Conservation (phyloP, 2,329 filamentous ascomycete genomes). For the Colletotrichum sansevieriae region DNA sequence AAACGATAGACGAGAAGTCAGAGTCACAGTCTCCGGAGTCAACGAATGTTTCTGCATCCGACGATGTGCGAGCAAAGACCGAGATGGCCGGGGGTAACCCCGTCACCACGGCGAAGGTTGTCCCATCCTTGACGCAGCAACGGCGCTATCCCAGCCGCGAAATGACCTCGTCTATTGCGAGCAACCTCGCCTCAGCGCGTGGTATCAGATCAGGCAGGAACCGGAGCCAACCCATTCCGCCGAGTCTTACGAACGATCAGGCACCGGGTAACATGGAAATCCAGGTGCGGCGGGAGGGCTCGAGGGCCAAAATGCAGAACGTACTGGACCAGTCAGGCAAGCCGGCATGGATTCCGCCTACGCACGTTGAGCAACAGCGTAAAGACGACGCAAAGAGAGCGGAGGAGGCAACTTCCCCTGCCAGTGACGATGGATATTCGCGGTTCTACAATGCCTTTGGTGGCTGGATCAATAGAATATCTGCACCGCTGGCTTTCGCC, state of each 20-base stretch:
- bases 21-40: conserved; percentile 35
- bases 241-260: conserved; percentile 80
- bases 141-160: conserved; percentile 73
- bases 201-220: conserved; percentile 76
- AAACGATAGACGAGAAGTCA: conserved; percentile 55
- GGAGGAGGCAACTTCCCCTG: conserved; percentile 46
- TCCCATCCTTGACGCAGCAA: conserved; percentile 54
- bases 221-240: conserved; percentile 76
- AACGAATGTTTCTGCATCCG: conserved; percentile 9
- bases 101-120: conserved; percentile 44
- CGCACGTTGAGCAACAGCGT: conserved; percentile 44
- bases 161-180: conserved; percentile 85
- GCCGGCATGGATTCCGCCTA: conserved; percentile 66
- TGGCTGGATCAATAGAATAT: conserved; percentile 87
- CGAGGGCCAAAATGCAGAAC: conserved; percentile 66
- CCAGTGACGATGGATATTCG: conserved; percentile 83
- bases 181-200: conserved; percentile 86
- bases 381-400: conserved; percentile 46
- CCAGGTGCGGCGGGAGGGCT: conserved; percentile 63
- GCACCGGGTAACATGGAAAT: conserved; percentile 77
- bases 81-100: conserved; percentile 42
- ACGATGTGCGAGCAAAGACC: conserved; percentile 43
- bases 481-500: conserved; percentile 91
- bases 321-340: conserved; percentile 68
- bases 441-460: conserved; percentile 95